A percentile compares a stretch with the other conserved stretches of the same genome.
Evolutionary conservation across 345 rosid genomes (phyloP).

Genomic region (Citrus inodora): DNA sequence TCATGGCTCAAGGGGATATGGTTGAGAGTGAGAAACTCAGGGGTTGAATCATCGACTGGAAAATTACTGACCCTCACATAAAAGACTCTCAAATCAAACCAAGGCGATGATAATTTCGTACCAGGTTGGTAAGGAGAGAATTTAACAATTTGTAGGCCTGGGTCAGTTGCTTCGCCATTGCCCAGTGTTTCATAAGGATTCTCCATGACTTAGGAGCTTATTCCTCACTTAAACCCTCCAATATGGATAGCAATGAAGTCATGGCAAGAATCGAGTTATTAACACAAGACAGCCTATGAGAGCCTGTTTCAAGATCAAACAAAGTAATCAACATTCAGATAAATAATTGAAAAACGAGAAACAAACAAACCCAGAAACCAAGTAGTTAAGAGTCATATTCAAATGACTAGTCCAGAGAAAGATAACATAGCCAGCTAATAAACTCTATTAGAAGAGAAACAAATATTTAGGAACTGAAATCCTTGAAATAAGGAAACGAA

Average conservation of each 20-base stretch:
- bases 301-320: conserved; percentile 22
- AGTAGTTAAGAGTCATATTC: neutral
- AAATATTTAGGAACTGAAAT: conserved; percentile 31
- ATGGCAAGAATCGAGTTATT: conserved; percentile 3
- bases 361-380: conserved; percentile 13
- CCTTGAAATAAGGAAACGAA: conserved; percentile 25
- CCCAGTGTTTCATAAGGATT: conserved; percentile 40
- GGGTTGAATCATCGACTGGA: conserved; percentile 60
- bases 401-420: neutral
- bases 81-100: conserved; percentile 90
- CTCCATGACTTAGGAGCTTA: conserved; percentile 46
- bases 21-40: conserved; percentile 66
- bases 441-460: conserved; percentile 10
- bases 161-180: conserved; percentile 32
- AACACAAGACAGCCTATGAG: conserved; percentile 5
- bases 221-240: conserved; percentile 35
- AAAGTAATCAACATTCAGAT: neutral
- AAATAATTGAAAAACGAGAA: neutral
- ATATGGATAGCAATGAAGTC: conserved; percentile 21
- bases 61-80: conserved; percentile 78
- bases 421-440: conserved; percentile 12
- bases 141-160: conserved; percentile 52
- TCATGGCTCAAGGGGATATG: conserved; percentile 75
- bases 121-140: conserved; percentile 57
- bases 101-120: conserved; percentile 37